These are phyloP conservation scores for Limnomonas spitsbergensis DNA, from an alignment of 139 green algal genomes.

Conservation along the genomic window DNA sequence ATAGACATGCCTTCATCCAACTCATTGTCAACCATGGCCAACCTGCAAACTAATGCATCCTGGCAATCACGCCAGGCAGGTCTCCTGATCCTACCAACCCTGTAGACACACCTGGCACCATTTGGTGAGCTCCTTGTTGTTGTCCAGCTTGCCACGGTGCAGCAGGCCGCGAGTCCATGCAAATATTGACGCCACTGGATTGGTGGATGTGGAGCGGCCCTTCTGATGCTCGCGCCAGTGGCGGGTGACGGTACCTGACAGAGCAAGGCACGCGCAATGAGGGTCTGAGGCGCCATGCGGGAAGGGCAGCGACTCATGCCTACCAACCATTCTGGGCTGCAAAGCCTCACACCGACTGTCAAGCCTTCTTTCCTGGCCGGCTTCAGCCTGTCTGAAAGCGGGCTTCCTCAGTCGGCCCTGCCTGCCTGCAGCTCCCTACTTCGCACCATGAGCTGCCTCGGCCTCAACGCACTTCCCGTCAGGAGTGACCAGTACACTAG, in stretches of 20 bases:
- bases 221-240: conserved; percentile 96
- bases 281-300: background rate
- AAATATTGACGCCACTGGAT: conserved; percentile 94
- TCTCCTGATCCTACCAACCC: too few species aligned
- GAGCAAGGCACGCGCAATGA: background rate
- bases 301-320: background rate
- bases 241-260: conserved; percentile 86
- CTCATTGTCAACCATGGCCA: background rate
- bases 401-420: too few species aligned
- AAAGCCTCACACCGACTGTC: too few species aligned
- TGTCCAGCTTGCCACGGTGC: conserved; percentile 89
- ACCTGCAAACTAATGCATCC: background rate
- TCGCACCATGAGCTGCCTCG: conserved; percentile 90
- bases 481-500: conserved; percentile 86
- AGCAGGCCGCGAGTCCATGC: conserved; percentile 91
- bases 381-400: too few species aligned
- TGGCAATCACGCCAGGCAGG: too few species aligned
- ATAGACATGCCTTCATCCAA: background rate
- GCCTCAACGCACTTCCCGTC: conserved; percentile 93
- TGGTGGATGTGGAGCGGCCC: conserved; percentile 89
- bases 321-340: too few species aligned
- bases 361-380: too few species aligned
- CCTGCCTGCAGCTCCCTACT: too few species aligned
- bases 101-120: conserved; percentile 66
- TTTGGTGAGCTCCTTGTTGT: conserved; percentile 72